Percentiles rank a stretch among this genome's conserved stretches.
These are phyloP conservation scores for Rosa rugosa DNA, from an alignment of 306 rosid species.

Conservation along the genomic window DNA sequence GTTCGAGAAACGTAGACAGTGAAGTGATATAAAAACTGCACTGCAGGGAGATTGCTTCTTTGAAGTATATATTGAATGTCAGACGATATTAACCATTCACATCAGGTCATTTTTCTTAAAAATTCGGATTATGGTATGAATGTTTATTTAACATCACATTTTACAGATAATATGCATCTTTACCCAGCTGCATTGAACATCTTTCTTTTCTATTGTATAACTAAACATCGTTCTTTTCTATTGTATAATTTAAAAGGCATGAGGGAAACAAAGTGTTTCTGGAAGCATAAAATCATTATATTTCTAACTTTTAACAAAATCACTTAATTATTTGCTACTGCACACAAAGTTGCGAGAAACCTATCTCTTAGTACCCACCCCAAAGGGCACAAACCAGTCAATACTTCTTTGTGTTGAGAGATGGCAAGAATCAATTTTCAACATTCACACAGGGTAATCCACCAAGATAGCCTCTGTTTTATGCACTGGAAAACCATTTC, in stretches of 20 bases:
- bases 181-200: not conserved
- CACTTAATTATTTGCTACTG: constrained; percentile 58
- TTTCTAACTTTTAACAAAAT: constrained; percentile 41
- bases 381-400: constrained; percentile 45
- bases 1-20: not conserved
- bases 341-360: constrained; percentile 57
- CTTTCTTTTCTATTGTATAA: too few relatives aligned
- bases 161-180: not conserved
- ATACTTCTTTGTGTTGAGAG: constrained; percentile 35
- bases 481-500: constrained; percentile 31
- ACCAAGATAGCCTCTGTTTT: constrained; percentile 53
- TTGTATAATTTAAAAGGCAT: constrained; percentile 23
- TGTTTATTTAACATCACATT: not conserved
- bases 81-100: not conserved
- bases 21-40: not conserved
- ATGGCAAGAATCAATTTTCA: constrained; percentile 49
- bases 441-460: constrained; percentile 41
- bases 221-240: not conserved
- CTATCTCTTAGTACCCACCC: constrained; percentile 36
- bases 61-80: not conserved
- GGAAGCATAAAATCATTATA: constrained; percentile 36
- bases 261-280: constrained; percentile 15
- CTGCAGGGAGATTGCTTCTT: not conserved
- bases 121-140: not conserved
- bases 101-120: not conserved